These are phyloP conservation scores for Raffaelea deltoideospora DNA, from an alignment of 2,329 filamentous ascomycete species.

Conservation along the genomic window DNA sequence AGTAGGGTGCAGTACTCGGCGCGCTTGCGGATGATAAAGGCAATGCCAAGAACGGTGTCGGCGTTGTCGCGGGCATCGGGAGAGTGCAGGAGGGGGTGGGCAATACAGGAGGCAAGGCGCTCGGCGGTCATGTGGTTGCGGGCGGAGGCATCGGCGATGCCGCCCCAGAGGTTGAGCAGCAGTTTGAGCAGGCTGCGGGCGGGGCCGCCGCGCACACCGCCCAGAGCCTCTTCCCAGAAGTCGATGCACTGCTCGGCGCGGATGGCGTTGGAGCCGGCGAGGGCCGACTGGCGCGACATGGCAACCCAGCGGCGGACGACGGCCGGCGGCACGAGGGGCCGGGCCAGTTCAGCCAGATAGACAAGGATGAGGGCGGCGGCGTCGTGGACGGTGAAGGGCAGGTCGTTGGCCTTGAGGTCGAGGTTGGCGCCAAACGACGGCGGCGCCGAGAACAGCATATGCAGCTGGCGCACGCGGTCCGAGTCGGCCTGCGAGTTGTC, in stretches of 20 bases:
- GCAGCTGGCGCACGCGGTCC: constrained; percentile 19
- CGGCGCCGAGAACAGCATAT: constrained; percentile 19
- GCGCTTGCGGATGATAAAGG: constrained; percentile 27
- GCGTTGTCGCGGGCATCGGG: constrained; percentile 15
- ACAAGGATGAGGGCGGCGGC: constrained; percentile 24
- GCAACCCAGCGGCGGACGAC: constrained; percentile 24
- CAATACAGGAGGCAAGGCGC: constrained; percentile 20
- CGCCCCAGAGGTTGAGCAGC: constrained; percentile 27
- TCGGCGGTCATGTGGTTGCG: constrained; percentile 28
- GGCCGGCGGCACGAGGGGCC: constrained; percentile 22
- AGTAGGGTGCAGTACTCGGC: constrained; percentile 23
- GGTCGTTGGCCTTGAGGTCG: constrained; percentile 14
- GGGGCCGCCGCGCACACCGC: constrained; percentile 22
- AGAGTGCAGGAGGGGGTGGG: constrained; percentile 25
- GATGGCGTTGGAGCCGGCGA: constrained; percentile 17
- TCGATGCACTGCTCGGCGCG: constrained; percentile 26
- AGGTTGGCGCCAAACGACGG: constrained; percentile 23
- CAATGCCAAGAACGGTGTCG: constrained; percentile 26
- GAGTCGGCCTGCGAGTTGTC: constrained; percentile 17
- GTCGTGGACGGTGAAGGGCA: constrained; percentile 21
- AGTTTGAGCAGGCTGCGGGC: constrained; percentile 24
- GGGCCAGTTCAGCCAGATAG: constrained; percentile 23
- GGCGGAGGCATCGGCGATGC: constrained; percentile 22
- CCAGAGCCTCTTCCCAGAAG: constrained; percentile 30
- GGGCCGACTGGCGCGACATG: constrained; percentile 23